phyloP scores from a whole-genome alignment of 257 asterid genomes.

The Scutellaria galericulata region DNA sequence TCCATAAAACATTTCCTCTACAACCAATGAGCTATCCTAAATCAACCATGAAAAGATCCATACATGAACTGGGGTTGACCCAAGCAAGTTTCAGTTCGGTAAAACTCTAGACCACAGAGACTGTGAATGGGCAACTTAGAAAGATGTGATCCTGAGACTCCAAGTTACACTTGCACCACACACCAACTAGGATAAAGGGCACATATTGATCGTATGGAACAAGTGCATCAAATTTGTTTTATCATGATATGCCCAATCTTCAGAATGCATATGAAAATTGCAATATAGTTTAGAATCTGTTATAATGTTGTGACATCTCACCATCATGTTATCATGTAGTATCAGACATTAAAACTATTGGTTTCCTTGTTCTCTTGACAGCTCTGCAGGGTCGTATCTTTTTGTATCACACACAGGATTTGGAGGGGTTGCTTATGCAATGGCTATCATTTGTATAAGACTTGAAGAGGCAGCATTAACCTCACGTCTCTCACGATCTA shows the following conservation, averaged over 20 bases:
- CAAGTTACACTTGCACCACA: too few relatives aligned
- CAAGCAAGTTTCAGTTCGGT: too few relatives aligned
- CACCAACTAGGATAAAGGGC: too few relatives aligned
- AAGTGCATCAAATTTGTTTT: constrained; percentile 10
- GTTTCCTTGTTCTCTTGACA: constrained; percentile 45
- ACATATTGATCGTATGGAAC: background rate
- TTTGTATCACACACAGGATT: constrained; percentile 98
- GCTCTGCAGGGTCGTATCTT: constrained; percentile 93
- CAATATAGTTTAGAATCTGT: background rate
- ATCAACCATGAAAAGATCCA: too few relatives aligned
- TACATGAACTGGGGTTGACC: too few relatives aligned
- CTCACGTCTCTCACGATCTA: constrained; percentile 45
- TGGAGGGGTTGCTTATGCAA: constrained; percentile 98
- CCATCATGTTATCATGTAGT: background rate
- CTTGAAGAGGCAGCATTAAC: constrained; percentile 66
- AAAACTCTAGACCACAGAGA: too few relatives aligned
- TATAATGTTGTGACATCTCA: background rate
- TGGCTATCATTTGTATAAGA: constrained; percentile 85
- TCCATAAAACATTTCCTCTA: too few relatives aligned
- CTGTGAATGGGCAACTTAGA: too few relatives aligned
- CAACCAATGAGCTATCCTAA: too few relatives aligned
- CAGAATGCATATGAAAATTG: constrained; percentile 23
- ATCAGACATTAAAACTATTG: constrained; percentile 37
- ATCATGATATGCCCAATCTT: constrained; percentile 4
- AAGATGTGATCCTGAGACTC: too few relatives aligned